Percentiles rank a stretch among this genome's conserved stretches.
These are phyloP conservation scores for Eucalyptus sideroxylon DNA, from an alignment of 345 rosid species.

Conservation along the genomic window DNA sequence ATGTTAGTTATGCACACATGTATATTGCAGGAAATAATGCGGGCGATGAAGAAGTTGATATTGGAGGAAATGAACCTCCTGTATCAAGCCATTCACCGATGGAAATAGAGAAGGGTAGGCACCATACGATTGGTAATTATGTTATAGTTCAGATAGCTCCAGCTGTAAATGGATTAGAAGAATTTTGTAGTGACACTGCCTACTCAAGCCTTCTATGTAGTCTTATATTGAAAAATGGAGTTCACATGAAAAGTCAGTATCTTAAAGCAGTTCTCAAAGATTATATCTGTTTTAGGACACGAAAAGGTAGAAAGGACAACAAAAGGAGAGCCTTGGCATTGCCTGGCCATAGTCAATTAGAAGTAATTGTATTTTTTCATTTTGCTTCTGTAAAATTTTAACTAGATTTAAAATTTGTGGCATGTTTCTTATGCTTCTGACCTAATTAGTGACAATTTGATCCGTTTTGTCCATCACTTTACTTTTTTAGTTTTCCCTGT, in stretches of 20 bases:
- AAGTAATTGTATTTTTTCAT: background rate
- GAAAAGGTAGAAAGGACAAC: background rate
- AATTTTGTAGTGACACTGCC: background rate
- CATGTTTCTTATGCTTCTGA: background rate
- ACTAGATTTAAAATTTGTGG: background rate
- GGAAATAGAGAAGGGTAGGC: conserved; percentile 32
- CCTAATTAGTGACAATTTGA: background rate
- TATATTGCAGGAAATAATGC: conserved; percentile 45
- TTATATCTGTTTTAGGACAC: background rate
- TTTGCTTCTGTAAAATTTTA: background rate
- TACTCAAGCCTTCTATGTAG: background rate
- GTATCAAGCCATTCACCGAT: conserved; percentile 35
- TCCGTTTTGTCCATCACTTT: background rate
- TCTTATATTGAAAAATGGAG: background rate
- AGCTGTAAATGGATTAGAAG: conserved; percentile 25
- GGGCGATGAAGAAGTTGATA: conserved; percentile 73
- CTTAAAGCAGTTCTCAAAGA: background rate
- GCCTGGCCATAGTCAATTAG: background rate
- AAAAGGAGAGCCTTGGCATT: background rate
- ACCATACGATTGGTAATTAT: conserved; percentile 6
- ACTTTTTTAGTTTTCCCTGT: background rate
- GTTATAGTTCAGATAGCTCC: conserved; percentile 25
- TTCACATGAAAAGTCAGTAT: background rate
- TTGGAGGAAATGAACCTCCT: conserved; percentile 80
- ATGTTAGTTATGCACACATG: background rate